Base-by-base conservation (phyloP, 2,329 filamentous ascomycete genomes). In the Elsinoe arachidis region DNA sequence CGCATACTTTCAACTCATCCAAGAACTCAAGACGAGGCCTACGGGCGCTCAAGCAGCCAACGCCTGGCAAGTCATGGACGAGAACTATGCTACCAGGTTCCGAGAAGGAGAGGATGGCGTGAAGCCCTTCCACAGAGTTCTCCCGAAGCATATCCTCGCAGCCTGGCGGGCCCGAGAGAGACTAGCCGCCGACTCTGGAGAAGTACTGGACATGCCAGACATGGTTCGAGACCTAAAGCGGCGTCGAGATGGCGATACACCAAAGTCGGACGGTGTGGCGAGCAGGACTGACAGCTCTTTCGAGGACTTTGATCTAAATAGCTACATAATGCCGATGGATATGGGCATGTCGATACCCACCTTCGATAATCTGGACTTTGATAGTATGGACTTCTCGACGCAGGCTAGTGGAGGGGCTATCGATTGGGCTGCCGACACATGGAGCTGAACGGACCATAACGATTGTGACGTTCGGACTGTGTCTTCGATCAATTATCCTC, bases 61-160 rank as follows among this genome's bases (percentile, higher is more conserved):
- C 3, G 69, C 70, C 3, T 81, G 78, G 78, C 61, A 71, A 6
- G 56, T 67, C 1, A 74, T 80, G 72, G 74, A 69, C 61, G 68
- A 74, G 3, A 78, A 78, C 57, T 78, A 69, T 55, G 65, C 71
- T 3, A 70, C 69, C 14, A 68, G 76, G 0, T 69, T 71, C 33
- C 37, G 58, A 2, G 17, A 57, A 11, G 19, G 15, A 1, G 37
- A 52, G 3, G 33, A 62, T 2, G 57, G 59, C 4, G 60, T 63
- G 1, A 63, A 64, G 51, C 61, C 65, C 5, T 64, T 73, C 19
- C 68, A 67, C 47, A 63, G 62, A 15, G 61, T 72, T 0, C 82
- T 86, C 60, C 78, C 79, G 1, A 73, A 73, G 17, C 74, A 80
- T 15, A 80, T 86, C 39, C 69, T 86, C 58, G 84, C 82, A 63